These are phyloP conservation scores for Dunaliella primolecta DNA, from an alignment of 139 green algal genomes.

Conservation along the genomic window DNA sequence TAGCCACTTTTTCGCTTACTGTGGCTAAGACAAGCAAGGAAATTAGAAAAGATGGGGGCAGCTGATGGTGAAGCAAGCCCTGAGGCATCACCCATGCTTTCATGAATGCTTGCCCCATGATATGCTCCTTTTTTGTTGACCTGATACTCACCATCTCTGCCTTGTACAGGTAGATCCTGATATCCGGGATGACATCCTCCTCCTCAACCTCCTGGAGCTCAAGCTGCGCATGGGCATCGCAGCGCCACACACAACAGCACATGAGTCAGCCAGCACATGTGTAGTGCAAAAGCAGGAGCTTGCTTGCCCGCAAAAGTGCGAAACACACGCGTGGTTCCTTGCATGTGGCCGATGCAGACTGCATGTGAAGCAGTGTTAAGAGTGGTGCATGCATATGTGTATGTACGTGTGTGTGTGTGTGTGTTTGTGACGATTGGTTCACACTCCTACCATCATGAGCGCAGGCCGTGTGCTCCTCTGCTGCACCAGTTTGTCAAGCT, in stretches of 20 bases:
- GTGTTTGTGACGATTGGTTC: no score
- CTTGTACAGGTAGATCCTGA: constrained; percentile 17
- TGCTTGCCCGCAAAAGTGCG: not conserved
- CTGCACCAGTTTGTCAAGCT: not conserved
- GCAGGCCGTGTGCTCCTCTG: not conserved
- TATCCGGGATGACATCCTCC: not conserved
- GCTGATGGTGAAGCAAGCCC: not conserved
- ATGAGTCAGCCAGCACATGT: not conserved
- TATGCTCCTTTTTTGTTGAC: no score
- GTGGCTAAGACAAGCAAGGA: not conserved
- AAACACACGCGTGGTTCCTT: not conserved
- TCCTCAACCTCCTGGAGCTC: not conserved
- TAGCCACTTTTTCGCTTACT: not conserved
- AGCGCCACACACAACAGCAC: no score
- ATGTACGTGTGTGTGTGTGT: not conserved
- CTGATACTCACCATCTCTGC: constrained; percentile 17
- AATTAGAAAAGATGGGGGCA: not conserved
- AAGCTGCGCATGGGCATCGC: not conserved
- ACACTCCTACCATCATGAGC: not conserved
- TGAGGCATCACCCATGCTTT: no score
- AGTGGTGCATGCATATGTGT: not conserved
- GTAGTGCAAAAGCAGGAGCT: not conserved
- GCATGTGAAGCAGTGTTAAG: not conserved
- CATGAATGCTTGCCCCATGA: no score
- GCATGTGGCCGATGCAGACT: not conserved